phyloP scores from a whole-genome alignment of 257 asterid species.

The Solanum dulcamara region DNA sequence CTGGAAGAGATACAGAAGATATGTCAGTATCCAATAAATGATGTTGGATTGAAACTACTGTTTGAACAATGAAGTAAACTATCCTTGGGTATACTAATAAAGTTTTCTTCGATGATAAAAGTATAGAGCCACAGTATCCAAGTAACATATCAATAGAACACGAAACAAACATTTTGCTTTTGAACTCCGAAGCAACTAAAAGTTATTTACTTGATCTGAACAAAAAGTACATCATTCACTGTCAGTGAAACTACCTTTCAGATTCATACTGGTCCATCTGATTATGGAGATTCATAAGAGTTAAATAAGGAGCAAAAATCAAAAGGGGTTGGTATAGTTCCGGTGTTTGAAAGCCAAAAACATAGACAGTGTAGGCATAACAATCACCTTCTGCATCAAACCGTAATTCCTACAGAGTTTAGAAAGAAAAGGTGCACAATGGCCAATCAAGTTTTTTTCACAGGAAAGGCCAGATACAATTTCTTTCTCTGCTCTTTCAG shows the following conservation, averaged over 20 bases:
- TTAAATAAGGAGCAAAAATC: not conserved
- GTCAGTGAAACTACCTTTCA: not conserved
- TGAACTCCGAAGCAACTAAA: not conserved
- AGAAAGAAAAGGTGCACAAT: constrained; percentile 59
- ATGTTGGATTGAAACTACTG: not conserved
- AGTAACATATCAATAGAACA: not conserved
- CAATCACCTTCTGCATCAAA: constrained; percentile 84
- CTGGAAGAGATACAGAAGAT: constrained; percentile 27
- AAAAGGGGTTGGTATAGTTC: not conserved
- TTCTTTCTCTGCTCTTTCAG: constrained; percentile 88
- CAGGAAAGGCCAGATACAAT: constrained; percentile 52
- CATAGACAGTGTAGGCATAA: not conserved
- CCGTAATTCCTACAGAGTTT: constrained; percentile 78
- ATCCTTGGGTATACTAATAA: not conserved
- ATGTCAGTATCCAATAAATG: not conserved
- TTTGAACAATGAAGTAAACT: not conserved
- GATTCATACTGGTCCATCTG: not conserved
- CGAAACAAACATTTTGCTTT: not conserved
- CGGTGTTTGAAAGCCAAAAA: not conserved
- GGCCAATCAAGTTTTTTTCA: constrained; percentile 74
- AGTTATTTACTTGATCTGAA: not conserved
- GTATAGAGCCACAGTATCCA: not conserved
- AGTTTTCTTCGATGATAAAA: not conserved
- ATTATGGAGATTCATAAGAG: not conserved
- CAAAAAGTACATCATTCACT: not conserved